These are phyloP conservation scores for Colletotrichum godetiae DNA, from an alignment of 2,329 filamentous ascomycete genomes.

Conservation along the genomic window DNA sequence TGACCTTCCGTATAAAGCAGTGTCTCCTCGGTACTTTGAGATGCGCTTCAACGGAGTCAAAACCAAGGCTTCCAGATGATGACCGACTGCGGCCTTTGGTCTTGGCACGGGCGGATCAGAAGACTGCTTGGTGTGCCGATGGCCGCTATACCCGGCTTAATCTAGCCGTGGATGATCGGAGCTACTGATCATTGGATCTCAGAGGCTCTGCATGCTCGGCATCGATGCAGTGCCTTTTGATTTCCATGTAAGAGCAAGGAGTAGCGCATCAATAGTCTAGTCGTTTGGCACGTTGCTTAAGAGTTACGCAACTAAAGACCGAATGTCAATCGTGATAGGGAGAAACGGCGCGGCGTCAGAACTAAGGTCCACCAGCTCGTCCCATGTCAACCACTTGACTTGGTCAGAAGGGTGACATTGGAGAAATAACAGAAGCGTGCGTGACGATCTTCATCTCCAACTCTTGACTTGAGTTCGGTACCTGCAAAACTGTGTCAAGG, in stretches of 20 bases:
- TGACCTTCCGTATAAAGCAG: conserved; percentile 2
- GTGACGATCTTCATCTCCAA: conserved; percentile 27
- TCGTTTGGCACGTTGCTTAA: neutral
- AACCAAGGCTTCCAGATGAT: neutral
- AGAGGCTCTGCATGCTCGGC: conserved; percentile 3
- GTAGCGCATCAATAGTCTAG: neutral
- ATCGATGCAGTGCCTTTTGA: conserved; percentile 3
- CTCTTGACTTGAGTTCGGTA: neutral
- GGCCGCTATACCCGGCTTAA: neutral
- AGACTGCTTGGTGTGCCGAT: neutral
- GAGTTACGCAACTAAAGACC: neutral
- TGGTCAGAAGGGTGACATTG: conserved; percentile 15
- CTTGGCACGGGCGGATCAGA: neutral
- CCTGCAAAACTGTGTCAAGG: neutral
- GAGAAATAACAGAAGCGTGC: conserved; percentile 5
- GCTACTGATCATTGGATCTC: neutral
- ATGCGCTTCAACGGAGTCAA: neutral
- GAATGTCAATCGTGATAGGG: neutral
- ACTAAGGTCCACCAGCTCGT: neutral
- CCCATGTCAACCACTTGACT: conserved; percentile 15
- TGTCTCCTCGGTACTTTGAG: neutral
- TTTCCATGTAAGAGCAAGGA: conserved; percentile 5
- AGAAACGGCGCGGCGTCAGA: neutral
- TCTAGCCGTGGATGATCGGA: neutral
- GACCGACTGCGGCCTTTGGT: neutral